Percentiles rank a stretch among this genome's conserved stretches.
phyloP scores from a whole-genome alignment of 441 rosid genomes.

The Daphne laureola region DNA sequence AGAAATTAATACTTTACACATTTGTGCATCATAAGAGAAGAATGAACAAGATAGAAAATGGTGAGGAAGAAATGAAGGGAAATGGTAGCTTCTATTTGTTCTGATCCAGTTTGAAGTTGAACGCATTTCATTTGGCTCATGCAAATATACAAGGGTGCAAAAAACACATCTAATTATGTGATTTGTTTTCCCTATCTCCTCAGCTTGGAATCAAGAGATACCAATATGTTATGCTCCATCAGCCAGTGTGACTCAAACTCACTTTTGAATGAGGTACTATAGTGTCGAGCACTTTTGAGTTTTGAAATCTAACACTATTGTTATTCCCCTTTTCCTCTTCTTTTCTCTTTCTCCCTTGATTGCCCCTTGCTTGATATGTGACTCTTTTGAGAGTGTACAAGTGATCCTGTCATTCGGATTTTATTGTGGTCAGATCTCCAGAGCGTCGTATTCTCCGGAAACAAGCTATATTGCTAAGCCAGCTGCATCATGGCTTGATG shows the following conservation, averaged over 20 bases:
- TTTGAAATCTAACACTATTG: not conserved
- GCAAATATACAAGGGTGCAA: too few species aligned
- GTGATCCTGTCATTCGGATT: not conserved
- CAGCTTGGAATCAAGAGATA: conserved; percentile 47
- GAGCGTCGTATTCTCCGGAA: conserved; percentile 49
- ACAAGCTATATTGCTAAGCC: conserved; percentile 64
- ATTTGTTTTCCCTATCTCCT: conserved; percentile 5
- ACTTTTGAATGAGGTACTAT: conserved; percentile 53
- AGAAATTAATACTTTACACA: too few species aligned
- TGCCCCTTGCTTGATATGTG: not conserved
- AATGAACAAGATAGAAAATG: too few species aligned
- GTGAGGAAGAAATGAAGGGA: too few species aligned
- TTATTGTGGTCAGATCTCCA: conserved; percentile 42
- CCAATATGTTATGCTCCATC: conserved; percentile 60
- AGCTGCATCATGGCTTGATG: conserved; percentile 73
- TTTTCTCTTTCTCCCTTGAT: not conserved
- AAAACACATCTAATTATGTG: too few species aligned
- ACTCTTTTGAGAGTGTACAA: not conserved
- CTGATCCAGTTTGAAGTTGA: too few species aligned
- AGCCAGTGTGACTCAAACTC: conserved; percentile 57
- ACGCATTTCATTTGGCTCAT: too few species aligned
- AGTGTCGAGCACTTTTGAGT: not conserved
- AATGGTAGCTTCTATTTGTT: too few species aligned
- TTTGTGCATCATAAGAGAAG: too few species aligned
- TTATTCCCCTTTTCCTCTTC: not conserved